These are phyloP conservation scores for Podochytrium sp. DNA, from an alignment of 192 early-diverging fungal species.

Conservation along the genomic window DNA sequence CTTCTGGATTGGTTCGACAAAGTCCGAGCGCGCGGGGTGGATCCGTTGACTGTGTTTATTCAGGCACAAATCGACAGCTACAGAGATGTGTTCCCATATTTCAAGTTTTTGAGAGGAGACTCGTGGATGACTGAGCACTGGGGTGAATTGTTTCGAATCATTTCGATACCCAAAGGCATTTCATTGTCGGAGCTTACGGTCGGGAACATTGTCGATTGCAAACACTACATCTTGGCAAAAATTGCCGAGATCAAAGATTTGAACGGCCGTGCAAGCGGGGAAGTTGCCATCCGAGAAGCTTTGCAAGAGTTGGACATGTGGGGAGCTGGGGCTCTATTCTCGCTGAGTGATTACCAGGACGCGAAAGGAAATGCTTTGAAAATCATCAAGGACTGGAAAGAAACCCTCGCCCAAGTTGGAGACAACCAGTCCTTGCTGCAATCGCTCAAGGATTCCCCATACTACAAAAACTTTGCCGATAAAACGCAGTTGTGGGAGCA, in stretches of 20 bases:
- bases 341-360: conserved; percentile 55
- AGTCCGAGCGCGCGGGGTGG: conserved; percentile 33
- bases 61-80: conserved; percentile 48
- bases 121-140: conserved; percentile 64
- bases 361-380: conserved; percentile 47
- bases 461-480: conserved; percentile 60
- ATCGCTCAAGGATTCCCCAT: conserved; percentile 64
- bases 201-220: conserved; percentile 41
- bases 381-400: conserved; percentile 65
- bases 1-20: conserved; percentile 47
- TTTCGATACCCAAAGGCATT: conserved; percentile 41
- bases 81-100: conserved; percentile 35
- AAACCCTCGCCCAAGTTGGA: conserved; percentile 60
- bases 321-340: conserved; percentile 56
- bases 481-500: conserved; percentile 55
- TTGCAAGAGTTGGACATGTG: conserved; percentile 63
- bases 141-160: conserved; percentile 57
- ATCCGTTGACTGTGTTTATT: conserved; percentile 44
- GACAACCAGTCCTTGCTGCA: conserved; percentile 62
- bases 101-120: conserved; percentile 61
- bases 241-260: conserved; percentile 58
- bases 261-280: conserved; percentile 59
- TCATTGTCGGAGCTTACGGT: conserved; percentile 53
- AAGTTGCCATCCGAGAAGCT: conserved; percentile 61
- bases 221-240: conserved; percentile 39